Percentiles rank a stretch among this genome's conserved stretches.
Evolutionary conservation across 148 eudicot genomes (phyloP).

Genomic region (Oxyria digyna): DNA sequence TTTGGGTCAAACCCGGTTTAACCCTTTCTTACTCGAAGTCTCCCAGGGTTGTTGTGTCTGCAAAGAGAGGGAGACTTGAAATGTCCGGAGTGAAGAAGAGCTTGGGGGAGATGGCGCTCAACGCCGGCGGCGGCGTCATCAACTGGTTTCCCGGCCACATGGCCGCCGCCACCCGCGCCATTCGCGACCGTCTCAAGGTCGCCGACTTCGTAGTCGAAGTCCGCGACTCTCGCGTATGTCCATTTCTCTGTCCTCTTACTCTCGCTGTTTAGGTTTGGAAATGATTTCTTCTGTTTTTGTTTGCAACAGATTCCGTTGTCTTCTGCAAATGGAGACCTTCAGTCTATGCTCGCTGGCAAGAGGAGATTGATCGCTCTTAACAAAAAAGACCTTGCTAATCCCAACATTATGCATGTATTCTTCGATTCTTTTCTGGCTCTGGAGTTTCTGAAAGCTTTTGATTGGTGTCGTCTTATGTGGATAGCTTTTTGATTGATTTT

Average conservation of each 20-base stretch:
- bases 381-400: constrained; percentile 94
- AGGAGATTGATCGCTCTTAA: constrained; percentile 81
- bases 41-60: not conserved
- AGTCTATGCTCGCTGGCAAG: constrained; percentile 56
- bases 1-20: no score
- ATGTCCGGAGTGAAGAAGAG: constrained; percentile 33
- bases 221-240: constrained; percentile 71
- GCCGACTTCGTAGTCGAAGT: constrained; percentile 92
- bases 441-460: not conserved
- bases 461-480: not conserved
- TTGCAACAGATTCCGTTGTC: constrained; percentile 67
- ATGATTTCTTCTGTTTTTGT: not conserved
- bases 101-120: constrained; percentile 58
- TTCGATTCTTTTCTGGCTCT: not conserved
- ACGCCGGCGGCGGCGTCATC: constrained; percentile 63
- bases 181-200: constrained; percentile 78
- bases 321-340: constrained; percentile 76
- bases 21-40: not conserved
- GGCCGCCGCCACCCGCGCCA: constrained; percentile 98
- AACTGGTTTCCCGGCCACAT: constrained; percentile 99
- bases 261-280: not conserved
- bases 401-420: constrained; percentile 75
- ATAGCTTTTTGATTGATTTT: not conserved
- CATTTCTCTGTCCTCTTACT: not conserved
- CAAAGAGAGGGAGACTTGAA: not conserved